phyloP scores from a whole-genome alignment of 2,329 filamentous ascomycete species.

The Fusarium foetens region DNA sequence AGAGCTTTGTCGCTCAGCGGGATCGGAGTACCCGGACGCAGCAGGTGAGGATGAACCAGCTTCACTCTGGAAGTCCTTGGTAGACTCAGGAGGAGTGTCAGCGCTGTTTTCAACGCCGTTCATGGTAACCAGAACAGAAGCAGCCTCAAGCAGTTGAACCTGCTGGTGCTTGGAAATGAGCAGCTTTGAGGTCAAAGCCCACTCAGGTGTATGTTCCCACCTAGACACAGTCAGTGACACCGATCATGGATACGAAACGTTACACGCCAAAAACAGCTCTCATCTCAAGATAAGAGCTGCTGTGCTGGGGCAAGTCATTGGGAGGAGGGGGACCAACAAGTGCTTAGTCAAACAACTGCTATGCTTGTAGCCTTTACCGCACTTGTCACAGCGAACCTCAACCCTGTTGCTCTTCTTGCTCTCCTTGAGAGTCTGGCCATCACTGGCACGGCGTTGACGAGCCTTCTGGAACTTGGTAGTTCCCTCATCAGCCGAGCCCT shows the following conservation, averaged over 20 bases:
- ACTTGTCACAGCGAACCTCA: slow-evolving; percentile 96
- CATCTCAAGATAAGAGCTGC: slow-evolving; percentile 44
- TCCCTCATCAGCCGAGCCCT: slow-evolving; percentile 66
- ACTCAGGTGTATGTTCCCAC: slow-evolving; percentile 99
- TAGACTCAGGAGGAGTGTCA: slow-evolving; percentile 71
- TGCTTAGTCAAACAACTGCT: slow-evolving; percentile 99
- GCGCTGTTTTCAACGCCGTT: slow-evolving; percentile 65
- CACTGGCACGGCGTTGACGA: slow-evolving; percentile 75
- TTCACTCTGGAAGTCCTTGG: slow-evolving; percentile 79
- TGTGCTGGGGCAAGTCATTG: slow-evolving; percentile 51
- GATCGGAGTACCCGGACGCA: slow-evolving; percentile 83
- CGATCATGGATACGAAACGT: slow-evolving; percentile 30
- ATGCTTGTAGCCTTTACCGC: slow-evolving; percentile 99
- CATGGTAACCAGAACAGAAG: slow-evolving; percentile 96
- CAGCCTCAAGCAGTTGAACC: slow-evolving; percentile 95
- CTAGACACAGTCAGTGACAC: slow-evolving; percentile 60
- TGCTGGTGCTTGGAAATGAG: slow-evolving; percentile 99
- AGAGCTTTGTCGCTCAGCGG: slow-evolving; percentile 81
- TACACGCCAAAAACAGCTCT: slow-evolving; percentile 29
- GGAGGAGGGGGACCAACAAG: slow-evolving; percentile 87
- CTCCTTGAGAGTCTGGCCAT: slow-evolving; percentile 87
- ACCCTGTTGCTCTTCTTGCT: slow-evolving; percentile 85
- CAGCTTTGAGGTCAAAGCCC: slow-evolving; percentile 95
- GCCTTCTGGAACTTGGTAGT: slow-evolving; percentile 60
- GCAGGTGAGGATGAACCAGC: slow-evolving; percentile 83